Percentiles rank a stretch among this genome's conserved stretches.
Conservation (phyloP, 2,329 filamentous ascomycete genomes). For the Aspergillus aculeatus region DNA sequence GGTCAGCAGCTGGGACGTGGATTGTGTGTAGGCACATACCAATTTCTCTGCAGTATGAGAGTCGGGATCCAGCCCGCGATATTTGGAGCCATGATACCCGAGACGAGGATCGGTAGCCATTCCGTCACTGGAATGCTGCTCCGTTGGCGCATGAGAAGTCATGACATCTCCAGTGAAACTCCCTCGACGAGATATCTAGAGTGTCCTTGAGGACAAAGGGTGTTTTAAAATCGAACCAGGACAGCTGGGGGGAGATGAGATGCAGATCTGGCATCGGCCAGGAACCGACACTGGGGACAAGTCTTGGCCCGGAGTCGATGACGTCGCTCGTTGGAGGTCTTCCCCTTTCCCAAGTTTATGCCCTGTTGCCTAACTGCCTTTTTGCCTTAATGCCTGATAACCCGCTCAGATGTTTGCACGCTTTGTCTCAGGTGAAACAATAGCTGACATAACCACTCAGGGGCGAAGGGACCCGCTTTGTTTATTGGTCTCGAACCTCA, state of each 20-base stretch:
- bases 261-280: conserved; percentile 3
- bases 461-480: conserved; percentile 12
- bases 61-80: conserved; percentile 44
- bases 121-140: conserved; percentile 19
- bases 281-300: background rate
- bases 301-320: conserved; percentile 23
- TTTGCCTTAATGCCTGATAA: background rate
- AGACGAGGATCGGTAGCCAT: conserved; percentile 21
- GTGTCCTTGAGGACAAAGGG: background rate
- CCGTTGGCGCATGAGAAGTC: conserved; percentile 23
- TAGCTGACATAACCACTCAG: conserved; percentile 9
- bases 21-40: conserved; percentile 36
- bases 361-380: background rate
- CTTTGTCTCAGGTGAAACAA: background rate
- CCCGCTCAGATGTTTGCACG: conserved; percentile 22
- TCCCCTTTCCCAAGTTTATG: background rate
- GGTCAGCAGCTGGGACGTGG: background rate
- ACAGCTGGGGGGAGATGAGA: background rate
- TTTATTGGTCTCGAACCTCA: conserved; percentile 17
- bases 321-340: conserved; percentile 25
- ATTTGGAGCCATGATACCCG: conserved; percentile 21
- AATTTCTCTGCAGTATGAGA: conserved; percentile 57
- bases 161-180: conserved; percentile 21
- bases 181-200: background rate
- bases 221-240: conserved; percentile 5